Conservation (phyloP, 306 rosid genomes). For the Citrullus mucosospermus region DNA sequence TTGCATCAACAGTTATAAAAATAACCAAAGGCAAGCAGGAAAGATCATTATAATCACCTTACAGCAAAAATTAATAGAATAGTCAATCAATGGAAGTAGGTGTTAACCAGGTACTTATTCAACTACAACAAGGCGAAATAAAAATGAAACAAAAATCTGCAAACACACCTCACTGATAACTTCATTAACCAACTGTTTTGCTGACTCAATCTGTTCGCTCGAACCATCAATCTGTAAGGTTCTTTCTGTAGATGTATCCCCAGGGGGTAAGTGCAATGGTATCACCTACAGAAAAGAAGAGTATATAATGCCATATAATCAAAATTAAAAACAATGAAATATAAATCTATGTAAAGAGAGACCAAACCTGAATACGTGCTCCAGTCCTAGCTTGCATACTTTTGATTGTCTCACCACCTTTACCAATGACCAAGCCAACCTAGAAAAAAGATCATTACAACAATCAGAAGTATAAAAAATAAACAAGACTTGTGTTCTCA, state of each 20-base stretch:
- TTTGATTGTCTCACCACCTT: constrained; percentile 94
- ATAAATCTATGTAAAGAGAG: not conserved
- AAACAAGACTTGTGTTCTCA: not conserved
- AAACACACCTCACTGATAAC: constrained; percentile 79
- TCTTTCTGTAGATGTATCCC: constrained; percentile 74
- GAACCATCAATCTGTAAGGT: constrained; percentile 88
- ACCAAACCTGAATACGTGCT: constrained; percentile 82
- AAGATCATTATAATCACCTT: not conserved
- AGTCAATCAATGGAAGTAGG: not conserved
- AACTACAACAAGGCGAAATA: not conserved
- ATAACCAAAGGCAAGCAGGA: not conserved
- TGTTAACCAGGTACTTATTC: not conserved
- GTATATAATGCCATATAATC: no score
- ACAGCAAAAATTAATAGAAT: not conserved
- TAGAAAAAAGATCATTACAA: constrained; percentile 12
- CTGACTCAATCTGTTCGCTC: constrained; percentile 76
- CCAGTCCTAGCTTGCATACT: constrained; percentile 82
- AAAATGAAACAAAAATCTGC: not conserved
- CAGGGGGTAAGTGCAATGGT: constrained; percentile 97
- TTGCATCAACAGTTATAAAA: not conserved
- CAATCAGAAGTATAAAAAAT: not conserved
- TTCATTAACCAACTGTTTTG: constrained; percentile 73
- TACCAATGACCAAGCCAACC: constrained; percentile 97
- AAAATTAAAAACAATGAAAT: not conserved
- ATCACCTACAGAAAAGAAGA: constrained; percentile 56